These are phyloP conservation scores for Lachnellula subtilissima DNA, from an alignment of 2,329 filamentous ascomycete species.

Conservation along the genomic window DNA sequence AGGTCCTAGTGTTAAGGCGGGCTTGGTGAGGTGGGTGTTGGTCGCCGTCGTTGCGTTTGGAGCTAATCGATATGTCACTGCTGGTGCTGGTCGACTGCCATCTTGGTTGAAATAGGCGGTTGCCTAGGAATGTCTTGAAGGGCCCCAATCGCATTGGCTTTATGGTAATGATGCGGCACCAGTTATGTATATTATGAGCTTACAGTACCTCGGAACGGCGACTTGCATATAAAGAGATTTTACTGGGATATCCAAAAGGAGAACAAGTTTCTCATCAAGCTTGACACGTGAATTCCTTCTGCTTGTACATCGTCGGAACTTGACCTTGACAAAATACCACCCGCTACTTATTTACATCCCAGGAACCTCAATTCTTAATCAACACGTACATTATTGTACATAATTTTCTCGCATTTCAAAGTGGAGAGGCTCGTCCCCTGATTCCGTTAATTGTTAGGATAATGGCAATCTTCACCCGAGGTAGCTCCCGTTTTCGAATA, in stretches of 20 bases:
- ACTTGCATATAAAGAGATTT: no score
- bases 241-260: no score
- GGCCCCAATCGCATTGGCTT: not conserved
- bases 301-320: no score
- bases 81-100: slow-evolving; percentile 7
- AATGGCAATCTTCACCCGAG: not conserved
- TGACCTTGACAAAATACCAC: no score
- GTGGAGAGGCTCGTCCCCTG: not conserved
- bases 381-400: not conserved
- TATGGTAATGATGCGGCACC: not conserved
- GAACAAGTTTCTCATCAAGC: no score
- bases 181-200: not conserved
- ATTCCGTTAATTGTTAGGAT: not conserved
- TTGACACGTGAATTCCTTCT: no score
- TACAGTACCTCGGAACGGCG: not conserved
- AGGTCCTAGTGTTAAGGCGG: slow-evolving; percentile 43
- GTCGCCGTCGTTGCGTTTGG: slow-evolving; percentile 34
- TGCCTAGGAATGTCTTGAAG: not conserved
- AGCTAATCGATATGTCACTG: slow-evolving; percentile 5
- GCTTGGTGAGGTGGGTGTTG: slow-evolving; percentile 48
- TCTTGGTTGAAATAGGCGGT: slow-evolving; percentile 15
- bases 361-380: not conserved
- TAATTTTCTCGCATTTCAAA: not conserved
- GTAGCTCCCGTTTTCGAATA: no score
- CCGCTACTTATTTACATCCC: no score